Base-by-base conservation (phyloP, 108 stramenopile genomes). In the Nannochloropsis gaditana region DNA sequence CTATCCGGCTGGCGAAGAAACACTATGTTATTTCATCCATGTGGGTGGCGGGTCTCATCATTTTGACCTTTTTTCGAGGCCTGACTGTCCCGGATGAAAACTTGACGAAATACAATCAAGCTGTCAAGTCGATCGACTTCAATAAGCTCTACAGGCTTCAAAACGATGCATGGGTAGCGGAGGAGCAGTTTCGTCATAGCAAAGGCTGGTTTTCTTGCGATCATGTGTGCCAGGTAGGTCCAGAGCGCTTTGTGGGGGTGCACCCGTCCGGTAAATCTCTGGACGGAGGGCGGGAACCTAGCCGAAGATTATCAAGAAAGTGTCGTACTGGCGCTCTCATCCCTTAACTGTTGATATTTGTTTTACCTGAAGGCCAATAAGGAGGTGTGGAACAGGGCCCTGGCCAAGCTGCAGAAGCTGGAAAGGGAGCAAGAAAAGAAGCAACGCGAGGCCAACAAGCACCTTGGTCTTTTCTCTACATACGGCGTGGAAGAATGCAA, bases 361-460 rank as follows among this genome's bases (percentile, higher is more conserved):
- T 31, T 1, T 31, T 31, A 31, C 31, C 31, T n/a, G n/a, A 15
- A 73, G 59, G 2, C 59, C 59, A n/a, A 73, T n/a, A 73, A 73
- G 59, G 19, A n/a, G 4, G 59, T n/a, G 19, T 73, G 59, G 59
- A 15, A 73, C 15, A n/a, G 19, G 5, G 59, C 59, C 2, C 59
- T n/a, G n/a, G 59, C 59, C 59, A 73, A 73, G 59, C 59, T 73
- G 59, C 59, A 73, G 19, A 73, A 73, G 15, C 59, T 73, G 2
- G 59, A 73, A 73, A 73, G n/a, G 59, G 59, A 73, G 59, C 59
- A 73, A 73, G 59, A 73, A 73, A 73, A 73, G n/a, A 73, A 73
- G 8, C 59, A 73, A 73, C 59, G 59, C 59, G 5, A 73, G n/a
- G 59, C 59, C 15, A 73, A 73, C 8, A 73, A 73, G 59, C 59